These are phyloP conservation scores for Lodderomyces metapsilosis DNA, from an alignment of 1,139 yeast species.

Conservation along the genomic window DNA sequence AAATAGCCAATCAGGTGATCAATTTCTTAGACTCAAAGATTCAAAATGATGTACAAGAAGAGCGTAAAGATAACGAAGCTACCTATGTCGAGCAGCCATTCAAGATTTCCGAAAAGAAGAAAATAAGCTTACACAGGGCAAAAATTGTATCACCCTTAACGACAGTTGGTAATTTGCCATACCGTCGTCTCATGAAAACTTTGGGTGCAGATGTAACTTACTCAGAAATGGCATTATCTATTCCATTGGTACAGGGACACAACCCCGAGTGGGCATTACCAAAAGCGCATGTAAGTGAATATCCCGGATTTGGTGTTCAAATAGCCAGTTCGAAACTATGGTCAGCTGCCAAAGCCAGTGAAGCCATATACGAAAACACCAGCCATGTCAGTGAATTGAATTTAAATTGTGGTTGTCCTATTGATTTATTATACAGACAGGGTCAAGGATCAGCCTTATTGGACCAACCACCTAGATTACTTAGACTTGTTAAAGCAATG, in stretches of 20 bases:
- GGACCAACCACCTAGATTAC: constrained; percentile 82
- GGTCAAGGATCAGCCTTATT: constrained; percentile 96
- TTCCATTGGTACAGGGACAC: constrained; percentile 85
- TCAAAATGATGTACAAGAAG: constrained; percentile 28
- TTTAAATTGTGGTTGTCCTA: constrained; percentile 96
- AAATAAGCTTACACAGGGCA: constrained; percentile 62
- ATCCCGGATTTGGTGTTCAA: constrained; percentile 91
- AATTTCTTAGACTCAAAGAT: constrained; percentile 53
- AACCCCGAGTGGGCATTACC: constrained; percentile 98
- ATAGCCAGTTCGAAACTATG: constrained; percentile 89
- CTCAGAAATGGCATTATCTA: constrained; percentile 89
- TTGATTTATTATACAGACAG: constrained; percentile 83
- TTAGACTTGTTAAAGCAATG: constrained; percentile 84
- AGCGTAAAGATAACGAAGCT: constrained; percentile 29
- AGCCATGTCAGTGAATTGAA: constrained; percentile 72
- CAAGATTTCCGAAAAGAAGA: constrained; percentile 78
- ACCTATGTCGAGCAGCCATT: constrained; percentile 75
- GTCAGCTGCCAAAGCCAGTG: constrained; percentile 92
- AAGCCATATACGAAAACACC: constrained; percentile 60
- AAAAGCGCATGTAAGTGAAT: constrained; percentile 78
- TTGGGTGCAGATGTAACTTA: constrained; percentile 93
- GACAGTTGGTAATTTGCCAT: constrained; percentile 96
- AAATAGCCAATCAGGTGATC: constrained; percentile 53
- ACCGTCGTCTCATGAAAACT: constrained; percentile 86
- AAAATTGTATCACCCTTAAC: constrained; percentile 94